Conservation (phyloP, 805 yeast species). For the Zygosaccharomyces rouxii region DNA sequence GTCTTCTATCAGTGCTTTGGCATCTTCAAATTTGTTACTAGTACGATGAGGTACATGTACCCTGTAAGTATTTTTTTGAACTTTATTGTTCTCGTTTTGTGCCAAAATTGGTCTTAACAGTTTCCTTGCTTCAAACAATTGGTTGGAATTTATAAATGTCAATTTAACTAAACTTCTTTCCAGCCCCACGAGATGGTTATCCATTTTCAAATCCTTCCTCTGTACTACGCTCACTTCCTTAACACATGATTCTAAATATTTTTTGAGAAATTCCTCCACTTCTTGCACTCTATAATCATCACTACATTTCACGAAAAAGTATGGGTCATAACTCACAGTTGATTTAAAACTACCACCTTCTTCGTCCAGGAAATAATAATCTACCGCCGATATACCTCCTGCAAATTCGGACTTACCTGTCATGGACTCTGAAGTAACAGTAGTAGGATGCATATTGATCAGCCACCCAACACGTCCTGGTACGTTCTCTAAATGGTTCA, state of each 20-base stretch:
- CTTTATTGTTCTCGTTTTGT: slow-evolving; percentile 58
- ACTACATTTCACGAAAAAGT: slow-evolving; percentile 65
- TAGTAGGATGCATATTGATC: slow-evolving; percentile 87
- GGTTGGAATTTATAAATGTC: slow-evolving; percentile 68
- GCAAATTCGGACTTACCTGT: slow-evolving; percentile 17
- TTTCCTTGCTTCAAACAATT: slow-evolving; percentile 71
- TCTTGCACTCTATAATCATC: slow-evolving; percentile 46
- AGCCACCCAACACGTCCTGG: slow-evolving; percentile 70
- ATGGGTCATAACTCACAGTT: slow-evolving; percentile 79
- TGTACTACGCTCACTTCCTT: slow-evolving; percentile 51
- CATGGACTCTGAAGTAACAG: slow-evolving; percentile 47
- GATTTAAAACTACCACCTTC: slow-evolving; percentile 96
- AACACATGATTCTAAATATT: slow-evolving; percentile 57
- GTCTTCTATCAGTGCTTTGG: slow-evolving; percentile 62
- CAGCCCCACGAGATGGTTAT: slow-evolving; percentile 83
- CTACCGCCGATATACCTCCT: slow-evolving; percentile 78
- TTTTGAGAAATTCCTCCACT: slow-evolving; percentile 78
- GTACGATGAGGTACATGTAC: slow-evolving; percentile 18
- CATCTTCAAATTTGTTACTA: slow-evolving; percentile 44
- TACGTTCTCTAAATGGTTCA: slow-evolving; percentile 12
- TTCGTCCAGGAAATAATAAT: slow-evolving; percentile 88
- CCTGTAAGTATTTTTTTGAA: slow-evolving; percentile 59
- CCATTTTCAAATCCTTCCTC: slow-evolving; percentile 76
- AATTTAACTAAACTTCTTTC: slow-evolving; percentile 60
- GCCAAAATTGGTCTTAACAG: slow-evolving; percentile 62